Evolutionary conservation across 192 early-diverging fungal genomes (phyloP).

Genomic region (Ramicandelaber brevisporus): DNA sequence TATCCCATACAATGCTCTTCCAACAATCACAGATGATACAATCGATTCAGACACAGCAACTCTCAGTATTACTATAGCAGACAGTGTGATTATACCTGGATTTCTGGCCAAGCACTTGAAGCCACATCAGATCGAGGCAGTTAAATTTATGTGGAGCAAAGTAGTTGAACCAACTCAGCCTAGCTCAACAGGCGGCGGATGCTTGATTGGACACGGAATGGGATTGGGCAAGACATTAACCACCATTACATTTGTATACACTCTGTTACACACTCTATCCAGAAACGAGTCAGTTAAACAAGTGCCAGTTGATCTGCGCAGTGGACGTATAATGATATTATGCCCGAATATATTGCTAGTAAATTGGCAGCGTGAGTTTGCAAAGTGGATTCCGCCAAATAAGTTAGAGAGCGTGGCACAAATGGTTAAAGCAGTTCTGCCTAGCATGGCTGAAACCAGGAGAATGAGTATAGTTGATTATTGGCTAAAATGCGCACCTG

Average conservation of each 20-base stretch:
- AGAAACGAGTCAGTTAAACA: conserved; percentile 20
- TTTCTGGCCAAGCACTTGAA: conserved; percentile 28
- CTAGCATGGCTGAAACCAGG: too few species aligned
- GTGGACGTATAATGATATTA: conserved; percentile 36
- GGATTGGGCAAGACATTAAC: conserved; percentile 71
- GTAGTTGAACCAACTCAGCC: conserved; percentile 16
- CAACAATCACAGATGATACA: too few species aligned
- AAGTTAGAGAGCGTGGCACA: too few species aligned
- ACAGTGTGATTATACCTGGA: conserved; percentile 26
- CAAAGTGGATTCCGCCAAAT: conserved; percentile 45
- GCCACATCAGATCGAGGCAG: conserved; percentile 45
- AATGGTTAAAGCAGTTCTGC: too few species aligned
- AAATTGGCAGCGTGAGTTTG: conserved; percentile 54
- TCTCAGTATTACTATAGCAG: too few species aligned
- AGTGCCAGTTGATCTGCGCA: conserved; percentile 21
- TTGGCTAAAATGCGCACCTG: too few species aligned
- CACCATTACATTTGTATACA: conserved; percentile 41
- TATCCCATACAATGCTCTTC: too few species aligned
- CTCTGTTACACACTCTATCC: conserved; percentile 30
- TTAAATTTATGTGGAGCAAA: conserved; percentile 61
- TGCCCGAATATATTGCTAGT: conserved; percentile 35
- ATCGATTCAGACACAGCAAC: too few species aligned
- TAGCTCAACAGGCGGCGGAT: too few species aligned
- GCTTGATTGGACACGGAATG: conserved; percentile 66
- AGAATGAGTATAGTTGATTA: too few species aligned